phyloP scores from a whole-genome alignment of 306 rosid species.

The Malus domestica region ASM211411v1 NC_041800.1:7114001-7114500 shows the following conservation, averaged over 20 bases:
- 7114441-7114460: not conserved
- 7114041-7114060: constrained; percentile 62
- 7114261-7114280: constrained; percentile 81
- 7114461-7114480: not conserved
- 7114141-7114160: constrained; percentile 74
- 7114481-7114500: not conserved
- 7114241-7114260: constrained; percentile 95
- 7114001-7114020: constrained; percentile 77
- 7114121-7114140: constrained; percentile 77
- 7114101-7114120: constrained; percentile 81
- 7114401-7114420: not conserved
- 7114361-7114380: constrained; percentile 22
- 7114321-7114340: constrained; percentile 93
- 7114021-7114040: constrained; percentile 91
- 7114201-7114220: constrained; percentile 83
- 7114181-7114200: constrained; percentile 78
- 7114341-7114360: constrained; percentile 76
- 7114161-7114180: constrained; percentile 72
- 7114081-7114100: constrained; percentile 89
- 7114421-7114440: not conserved
- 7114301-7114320: constrained; percentile 83
- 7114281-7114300: constrained; percentile 67
- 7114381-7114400: constrained; percentile 8
- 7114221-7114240: constrained; percentile 98
- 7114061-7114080: constrained; percentile 46